Conservation (phyloP, 2,329 filamentous ascomycete species). For the Claviceps pusilla region DNA sequence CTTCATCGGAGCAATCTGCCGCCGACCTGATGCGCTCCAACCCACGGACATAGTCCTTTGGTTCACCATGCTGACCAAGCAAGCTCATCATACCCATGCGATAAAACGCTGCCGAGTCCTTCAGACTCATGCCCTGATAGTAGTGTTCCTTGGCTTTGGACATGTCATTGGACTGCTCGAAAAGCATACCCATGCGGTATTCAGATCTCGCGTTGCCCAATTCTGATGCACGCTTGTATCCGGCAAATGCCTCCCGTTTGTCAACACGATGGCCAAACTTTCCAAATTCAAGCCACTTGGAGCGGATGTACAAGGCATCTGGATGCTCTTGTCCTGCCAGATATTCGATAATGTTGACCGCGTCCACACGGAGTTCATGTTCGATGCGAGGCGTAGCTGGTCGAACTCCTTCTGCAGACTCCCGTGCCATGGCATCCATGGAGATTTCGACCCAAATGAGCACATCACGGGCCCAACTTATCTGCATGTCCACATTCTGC, state of each 20-base stretch:
- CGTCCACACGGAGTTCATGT: constrained; percentile 74
- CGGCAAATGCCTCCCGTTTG: constrained; percentile 84
- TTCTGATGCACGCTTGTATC: constrained; percentile 74
- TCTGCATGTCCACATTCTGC: constrained; percentile 89
- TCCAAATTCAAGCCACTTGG: constrained; percentile 96
- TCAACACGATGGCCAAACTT: constrained; percentile 84
- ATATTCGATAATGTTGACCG: constrained; percentile 82
- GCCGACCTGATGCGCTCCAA: constrained; percentile 71
- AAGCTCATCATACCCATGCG: constrained; percentile 95
- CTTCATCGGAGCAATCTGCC: constrained; percentile 81
- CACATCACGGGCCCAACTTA: constrained; percentile 91
- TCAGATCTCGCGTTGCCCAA: constrained; percentile 78
- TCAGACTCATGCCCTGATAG: constrained; percentile 59
- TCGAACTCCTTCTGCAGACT: constrained; percentile 38
- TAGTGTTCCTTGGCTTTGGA: constrained; percentile 87
- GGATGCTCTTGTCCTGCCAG: constrained; percentile 84
- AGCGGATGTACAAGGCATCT: constrained; percentile 82
- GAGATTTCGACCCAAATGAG: constrained; percentile 78
- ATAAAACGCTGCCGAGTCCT: constrained; percentile 76
- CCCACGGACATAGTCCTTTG: constrained; percentile 62
- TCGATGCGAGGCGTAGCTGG: constrained; percentile 73
- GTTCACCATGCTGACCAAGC: constrained; percentile 81
- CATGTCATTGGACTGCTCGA: constrained; percentile 86
- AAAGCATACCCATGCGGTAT: constrained; percentile 97
- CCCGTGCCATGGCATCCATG: constrained; percentile 58